These are phyloP conservation scores for Floccularia luteovirens DNA, from an alignment of 768 basidiomycete species.

Conservation along the genomic window DNA sequence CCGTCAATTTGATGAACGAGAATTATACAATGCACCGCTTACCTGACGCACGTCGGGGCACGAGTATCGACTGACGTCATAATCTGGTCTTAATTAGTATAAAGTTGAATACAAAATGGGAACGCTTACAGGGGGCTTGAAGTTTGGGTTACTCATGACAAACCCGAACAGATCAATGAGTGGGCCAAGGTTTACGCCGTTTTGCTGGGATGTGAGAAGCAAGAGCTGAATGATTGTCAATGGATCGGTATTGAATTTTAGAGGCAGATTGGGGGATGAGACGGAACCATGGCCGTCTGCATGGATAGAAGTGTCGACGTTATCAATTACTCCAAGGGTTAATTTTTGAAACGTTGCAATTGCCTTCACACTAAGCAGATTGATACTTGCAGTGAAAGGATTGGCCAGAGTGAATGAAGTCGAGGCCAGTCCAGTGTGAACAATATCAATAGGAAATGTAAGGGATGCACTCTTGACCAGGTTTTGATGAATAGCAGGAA, in stretches of 20 bases:
- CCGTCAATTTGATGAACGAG: conserved; percentile 3
- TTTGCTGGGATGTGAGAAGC: conserved; percentile 37
- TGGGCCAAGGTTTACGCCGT: conserved; percentile 55
- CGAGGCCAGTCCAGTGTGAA: conserved; percentile 50
- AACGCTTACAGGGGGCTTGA: conserved; percentile 40
- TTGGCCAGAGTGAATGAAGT: conserved; percentile 52
- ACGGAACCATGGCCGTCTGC: conserved; percentile 51
- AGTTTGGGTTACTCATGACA: conserved; percentile 39
- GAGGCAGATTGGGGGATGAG: conserved; percentile 48
- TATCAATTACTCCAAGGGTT: conserved; percentile 50
- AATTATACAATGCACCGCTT: conserved; percentile 2
- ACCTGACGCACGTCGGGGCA: conserved; percentile 54
- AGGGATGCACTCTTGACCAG: conserved; percentile 50
- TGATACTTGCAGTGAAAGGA: conserved; percentile 69
- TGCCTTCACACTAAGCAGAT: conserved; percentile 46
- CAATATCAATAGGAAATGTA: conserved; percentile 55
- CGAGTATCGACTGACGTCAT: conserved; percentile 45
- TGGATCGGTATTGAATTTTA: conserved; percentile 60
- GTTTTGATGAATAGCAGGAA: conserved; percentile 57
- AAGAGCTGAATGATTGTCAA: conserved; percentile 53
- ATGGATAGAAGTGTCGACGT: conserved; percentile 48
- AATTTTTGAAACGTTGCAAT: conserved; percentile 48
- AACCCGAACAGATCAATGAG: conserved; percentile 47
- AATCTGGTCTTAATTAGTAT: conserved; percentile 25
- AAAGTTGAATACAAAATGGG: background rate